These are phyloP conservation scores for Ophiostoma ips DNA, from an alignment of 2,329 filamentous ascomycete genomes.

Conservation along the genomic window DNA sequence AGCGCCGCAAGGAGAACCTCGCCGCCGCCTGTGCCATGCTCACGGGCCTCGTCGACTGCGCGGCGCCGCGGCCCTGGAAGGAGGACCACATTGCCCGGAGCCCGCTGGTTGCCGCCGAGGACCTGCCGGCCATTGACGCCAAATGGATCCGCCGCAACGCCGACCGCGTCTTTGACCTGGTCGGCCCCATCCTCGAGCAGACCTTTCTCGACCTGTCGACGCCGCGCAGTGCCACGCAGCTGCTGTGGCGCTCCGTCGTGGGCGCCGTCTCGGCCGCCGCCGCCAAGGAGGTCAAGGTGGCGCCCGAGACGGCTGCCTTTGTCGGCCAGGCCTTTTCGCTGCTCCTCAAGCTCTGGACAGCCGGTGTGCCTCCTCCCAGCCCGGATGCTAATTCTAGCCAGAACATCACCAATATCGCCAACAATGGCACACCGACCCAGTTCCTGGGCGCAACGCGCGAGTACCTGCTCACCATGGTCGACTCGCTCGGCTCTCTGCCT, in stretches of 20 bases:
- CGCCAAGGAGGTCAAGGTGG: conserved; percentile 79
- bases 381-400: not conserved
- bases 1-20: conserved; percentile 29
- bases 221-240: conserved; percentile 36
- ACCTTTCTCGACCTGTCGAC: conserved; percentile 49
- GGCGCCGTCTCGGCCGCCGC: conserved; percentile 52
- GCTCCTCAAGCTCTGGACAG: conserved; percentile 55
- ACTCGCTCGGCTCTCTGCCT: conserved; percentile 41
- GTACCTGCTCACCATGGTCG: conserved; percentile 34
- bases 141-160: conserved; percentile 75
- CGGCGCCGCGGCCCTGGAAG: conserved; percentile 51
- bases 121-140: conserved; percentile 70
- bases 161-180: conserved; percentile 46
- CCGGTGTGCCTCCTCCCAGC: conserved; percentile 31
- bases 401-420: not conserved
- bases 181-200: conserved; percentile 44
- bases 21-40: conserved; percentile 55
- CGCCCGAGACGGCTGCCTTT: conserved; percentile 67
- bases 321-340: conserved; percentile 58
- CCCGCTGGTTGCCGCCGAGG: conserved; percentile 47
- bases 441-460: conserved; percentile 41
- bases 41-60: conserved; percentile 53
- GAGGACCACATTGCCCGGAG: conserved; percentile 54
- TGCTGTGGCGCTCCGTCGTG: conserved; percentile 49
- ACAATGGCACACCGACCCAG: conserved; percentile 30